Evolutionary conservation across 2,329 filamentous ascomycete genomes (phyloP).

Genomic region (Fusarium succisae): DNA sequence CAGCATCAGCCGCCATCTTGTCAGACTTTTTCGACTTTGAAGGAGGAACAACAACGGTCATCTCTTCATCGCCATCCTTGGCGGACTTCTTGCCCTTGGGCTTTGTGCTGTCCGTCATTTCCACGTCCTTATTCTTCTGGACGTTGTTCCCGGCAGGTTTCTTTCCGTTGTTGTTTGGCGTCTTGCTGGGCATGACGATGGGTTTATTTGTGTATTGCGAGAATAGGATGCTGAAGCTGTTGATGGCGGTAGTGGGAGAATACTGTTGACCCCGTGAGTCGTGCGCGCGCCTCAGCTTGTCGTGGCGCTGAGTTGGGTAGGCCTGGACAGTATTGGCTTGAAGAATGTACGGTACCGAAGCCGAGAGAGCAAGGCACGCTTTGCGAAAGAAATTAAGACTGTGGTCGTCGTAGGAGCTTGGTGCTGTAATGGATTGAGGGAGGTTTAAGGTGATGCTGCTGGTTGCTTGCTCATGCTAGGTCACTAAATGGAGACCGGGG

Average conservation of each 20-base stretch:
- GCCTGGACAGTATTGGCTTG: constrained; percentile 5
- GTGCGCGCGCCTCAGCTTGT: constrained; percentile 42
- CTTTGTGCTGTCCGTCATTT: constrained; percentile 76
- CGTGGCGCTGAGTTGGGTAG: constrained; percentile 25
- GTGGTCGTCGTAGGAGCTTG: constrained; percentile 16
- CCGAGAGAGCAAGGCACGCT: constrained; percentile 4
- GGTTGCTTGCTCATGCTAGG: constrained; percentile 30
- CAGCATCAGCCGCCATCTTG: constrained; percentile 66
- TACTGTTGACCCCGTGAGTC: constrained; percentile 27
- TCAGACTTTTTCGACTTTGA: constrained; percentile 72
- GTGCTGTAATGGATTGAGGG: constrained; percentile 19
- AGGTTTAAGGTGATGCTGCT: constrained; percentile 34
- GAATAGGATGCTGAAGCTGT: constrained; percentile 12
- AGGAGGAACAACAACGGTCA: constrained; percentile 82
- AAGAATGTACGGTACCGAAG: background rate
- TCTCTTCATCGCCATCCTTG: constrained; percentile 79
- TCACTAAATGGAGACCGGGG: constrained; percentile 35
- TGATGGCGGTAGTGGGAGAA: constrained; percentile 30
- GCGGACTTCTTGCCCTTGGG: constrained; percentile 69
- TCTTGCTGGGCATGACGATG: constrained; percentile 74
- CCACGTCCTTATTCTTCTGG: constrained; percentile 70
- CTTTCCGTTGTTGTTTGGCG: constrained; percentile 76
- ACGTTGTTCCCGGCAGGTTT: constrained; percentile 75
- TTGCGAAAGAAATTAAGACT: background rate
- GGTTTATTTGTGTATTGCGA: constrained; percentile 8